phyloP scores from a whole-genome alignment of 208 protist species.

The Leishmania guyanensis region DNA sequence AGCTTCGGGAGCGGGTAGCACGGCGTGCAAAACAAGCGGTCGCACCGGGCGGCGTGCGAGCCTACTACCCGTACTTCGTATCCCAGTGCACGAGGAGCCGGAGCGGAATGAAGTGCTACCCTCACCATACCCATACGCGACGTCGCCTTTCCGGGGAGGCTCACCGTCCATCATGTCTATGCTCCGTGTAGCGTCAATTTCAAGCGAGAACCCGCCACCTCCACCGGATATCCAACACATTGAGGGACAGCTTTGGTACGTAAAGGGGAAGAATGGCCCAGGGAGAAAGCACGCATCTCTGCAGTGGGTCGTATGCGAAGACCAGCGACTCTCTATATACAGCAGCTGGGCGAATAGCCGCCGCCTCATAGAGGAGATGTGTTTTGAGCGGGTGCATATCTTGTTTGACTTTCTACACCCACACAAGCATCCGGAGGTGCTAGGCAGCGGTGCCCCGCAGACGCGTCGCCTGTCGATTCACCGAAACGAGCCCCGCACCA shows the following conservation, averaged over 20 bases:
- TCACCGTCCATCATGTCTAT: constrained; percentile 18
- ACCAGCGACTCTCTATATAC: constrained; percentile 46
- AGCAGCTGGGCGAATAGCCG: constrained; percentile 39
- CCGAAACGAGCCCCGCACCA: constrained; percentile 9
- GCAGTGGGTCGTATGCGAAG: constrained; percentile 62
- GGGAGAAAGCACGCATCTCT: constrained; percentile 12
- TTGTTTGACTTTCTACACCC: constrained; percentile 52
- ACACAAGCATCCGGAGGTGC: constrained; percentile 32
- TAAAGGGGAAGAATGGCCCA: constrained; percentile 39
- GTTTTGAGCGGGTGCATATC: constrained; percentile 50
- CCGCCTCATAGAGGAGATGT: constrained; percentile 40
- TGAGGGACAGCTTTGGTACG: constrained; percentile 59
- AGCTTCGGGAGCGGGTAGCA: not conserved
- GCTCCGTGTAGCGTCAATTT: constrained; percentile 5
- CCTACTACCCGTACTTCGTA: constrained; percentile 22
- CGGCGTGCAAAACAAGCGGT: not conserved
- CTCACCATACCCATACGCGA: not conserved
- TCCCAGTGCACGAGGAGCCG: constrained; percentile 19
- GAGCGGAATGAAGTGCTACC: not conserved
- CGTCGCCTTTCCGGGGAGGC: constrained; percentile 5
- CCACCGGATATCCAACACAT: constrained; percentile 32
- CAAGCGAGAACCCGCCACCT: constrained; percentile 14
- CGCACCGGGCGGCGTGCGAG: constrained; percentile 9
- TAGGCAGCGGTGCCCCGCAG: not conserved
- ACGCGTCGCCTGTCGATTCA: constrained; percentile 26